Percentiles rank a stretch among this genome's conserved stretches.
phyloP scores from a whole-genome alignment of 176 grass and related monocot genomes.

The Triticum turgidum region DNA sequence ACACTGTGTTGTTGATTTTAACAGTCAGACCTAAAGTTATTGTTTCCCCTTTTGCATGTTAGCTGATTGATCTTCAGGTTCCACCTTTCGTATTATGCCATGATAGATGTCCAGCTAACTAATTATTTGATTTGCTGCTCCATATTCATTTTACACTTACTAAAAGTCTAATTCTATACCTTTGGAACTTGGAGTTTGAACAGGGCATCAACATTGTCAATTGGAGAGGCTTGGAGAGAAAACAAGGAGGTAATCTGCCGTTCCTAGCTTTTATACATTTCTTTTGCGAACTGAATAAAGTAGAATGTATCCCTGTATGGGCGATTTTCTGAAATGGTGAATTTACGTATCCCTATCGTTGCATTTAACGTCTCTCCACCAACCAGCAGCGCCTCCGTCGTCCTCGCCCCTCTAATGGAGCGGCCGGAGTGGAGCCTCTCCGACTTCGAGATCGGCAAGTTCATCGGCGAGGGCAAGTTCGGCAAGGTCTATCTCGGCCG shows the following conservation, averaged over 20 bases:
- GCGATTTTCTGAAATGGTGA: background rate
- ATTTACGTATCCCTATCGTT: background rate
- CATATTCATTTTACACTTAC: too few relatives aligned
- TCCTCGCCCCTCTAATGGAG: slow-evolving; percentile 9
- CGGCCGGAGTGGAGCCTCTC: slow-evolving; percentile 57
- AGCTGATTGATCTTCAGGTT: background rate
- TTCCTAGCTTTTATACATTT: background rate
- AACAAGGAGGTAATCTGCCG: background rate
- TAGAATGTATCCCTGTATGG: background rate
- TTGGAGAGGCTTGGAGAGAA: too few relatives aligned
- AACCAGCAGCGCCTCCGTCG: background rate
- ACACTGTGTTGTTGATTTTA: background rate
- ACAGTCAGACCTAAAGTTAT: background rate
- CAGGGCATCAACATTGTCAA: too few relatives aligned
- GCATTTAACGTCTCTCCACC: background rate
- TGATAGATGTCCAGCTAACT: too few relatives aligned
- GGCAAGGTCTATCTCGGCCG: slow-evolving; percentile 89
- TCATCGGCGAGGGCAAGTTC: slow-evolving; percentile 87
- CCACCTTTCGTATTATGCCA: background rate
- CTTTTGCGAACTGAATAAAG: background rate
- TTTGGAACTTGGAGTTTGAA: too few relatives aligned
- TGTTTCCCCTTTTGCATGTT: background rate
- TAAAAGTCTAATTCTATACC: too few relatives aligned
- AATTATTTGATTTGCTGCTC: too few relatives aligned
- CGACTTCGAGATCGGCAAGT: slow-evolving; percentile 82